Evolutionary conservation across 495 filamentous ascomycete genomes (phyloP).

Genomic region (Daldinia caldariorum): DNA sequence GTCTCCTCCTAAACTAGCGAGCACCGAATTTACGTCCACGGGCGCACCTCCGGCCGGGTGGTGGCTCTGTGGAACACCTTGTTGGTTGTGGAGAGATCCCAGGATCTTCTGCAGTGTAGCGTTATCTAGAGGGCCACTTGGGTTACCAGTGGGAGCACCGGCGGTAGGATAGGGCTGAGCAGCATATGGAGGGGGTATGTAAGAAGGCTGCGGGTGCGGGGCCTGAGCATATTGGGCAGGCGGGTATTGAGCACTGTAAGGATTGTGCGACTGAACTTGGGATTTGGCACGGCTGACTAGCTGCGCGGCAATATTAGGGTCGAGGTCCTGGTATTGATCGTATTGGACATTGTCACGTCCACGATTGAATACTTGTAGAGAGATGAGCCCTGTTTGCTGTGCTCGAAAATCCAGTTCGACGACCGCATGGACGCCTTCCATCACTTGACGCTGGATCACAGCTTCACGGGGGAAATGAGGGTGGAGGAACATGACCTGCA

Average conservation of each 20-base stretch:
- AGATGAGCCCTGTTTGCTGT: slow-evolving; percentile 75
- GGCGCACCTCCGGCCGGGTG: slow-evolving; percentile 3
- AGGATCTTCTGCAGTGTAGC: slow-evolving; percentile 77
- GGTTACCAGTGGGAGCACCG: slow-evolving; percentile 24
- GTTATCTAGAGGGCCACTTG: slow-evolving; percentile 69
- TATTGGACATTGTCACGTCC: slow-evolving; percentile 77
- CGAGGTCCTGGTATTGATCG: slow-evolving; percentile 84
- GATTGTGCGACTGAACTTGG: slow-evolving; percentile 37
- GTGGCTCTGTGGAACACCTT: slow-evolving; percentile 43
- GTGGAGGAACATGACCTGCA: slow-evolving; percentile 78
- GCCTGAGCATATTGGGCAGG: slow-evolving; percentile 39
- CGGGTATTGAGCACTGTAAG: slow-evolving; percentile 37
- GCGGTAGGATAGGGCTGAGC: slow-evolving; percentile 35
- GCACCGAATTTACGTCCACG: slow-evolving; percentile 17
- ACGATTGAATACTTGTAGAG: slow-evolving; percentile 86
- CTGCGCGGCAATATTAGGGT: slow-evolving; percentile 78
- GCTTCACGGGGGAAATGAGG: slow-evolving; percentile 80
- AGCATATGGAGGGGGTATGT: slow-evolving; percentile 27
- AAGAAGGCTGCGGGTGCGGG: slow-evolving; percentile 18
- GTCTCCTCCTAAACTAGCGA: slow-evolving; percentile 31
- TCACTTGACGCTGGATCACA: slow-evolving; percentile 82
- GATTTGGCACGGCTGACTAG: slow-evolving; percentile 81
- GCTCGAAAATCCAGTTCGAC: slow-evolving; percentile 74
- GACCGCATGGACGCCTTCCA: slow-evolving; percentile 89
- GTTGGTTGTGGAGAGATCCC: slow-evolving; percentile 66